Evolutionary conservation across 1,284 basidiomycete species (phyloP), one percentile per base, ranked within the genome.

Genomic region (Kwoniella shivajii): DNA sequence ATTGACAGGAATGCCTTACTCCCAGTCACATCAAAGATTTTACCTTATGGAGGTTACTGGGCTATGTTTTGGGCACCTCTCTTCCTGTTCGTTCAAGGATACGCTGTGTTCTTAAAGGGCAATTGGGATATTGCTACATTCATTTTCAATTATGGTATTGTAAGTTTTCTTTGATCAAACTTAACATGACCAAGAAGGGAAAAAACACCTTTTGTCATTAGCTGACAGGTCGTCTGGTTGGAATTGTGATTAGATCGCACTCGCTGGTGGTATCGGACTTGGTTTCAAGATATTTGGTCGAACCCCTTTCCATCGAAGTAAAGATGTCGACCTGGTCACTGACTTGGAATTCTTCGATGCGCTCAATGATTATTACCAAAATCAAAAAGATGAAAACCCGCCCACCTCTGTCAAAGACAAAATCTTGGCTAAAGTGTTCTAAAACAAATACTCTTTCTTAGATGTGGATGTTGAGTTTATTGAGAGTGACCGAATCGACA

Each of bases 121-220:
- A 45, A 43, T 18, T 68, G 62, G 61, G 42, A 50, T 31, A 58
- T 61, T 24, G 58, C 60, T 18, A 62, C 59, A 30, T 66, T 69
- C 50, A 59, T 68, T 60, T 68, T 70, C 60, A 50, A 60, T 42
- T 65, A 65, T 34, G 63, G 63, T 38, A 63, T 63, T 34, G 61
- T 63, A 41, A 57, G 61, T 63, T 3, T 20, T 36, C 41, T 18
- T 43, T 10, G 10, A n/a, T n/a, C n/a, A n/a, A n/a, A n/a, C n/a
- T n/a, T n/a, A n/a, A n/a, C n/a, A n/a, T n/a, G n/a, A n/a, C n/a
- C n/a, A n/a, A n/a, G n/a, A n/a, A n/a, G n/a, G n/a, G n/a, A n/a
- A n/a, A n/a, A n/a, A n/a, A n/a, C n/a, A n/a, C n/a, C n/a, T n/a
- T n/a, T n/a, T n/a, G n/a, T n/a, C n/a, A n/a, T n/a, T n/a, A n/a